Base-by-base conservation (phyloP, 371 early-diverging fungal genomes). In the Mortierella sp. region DNA sequence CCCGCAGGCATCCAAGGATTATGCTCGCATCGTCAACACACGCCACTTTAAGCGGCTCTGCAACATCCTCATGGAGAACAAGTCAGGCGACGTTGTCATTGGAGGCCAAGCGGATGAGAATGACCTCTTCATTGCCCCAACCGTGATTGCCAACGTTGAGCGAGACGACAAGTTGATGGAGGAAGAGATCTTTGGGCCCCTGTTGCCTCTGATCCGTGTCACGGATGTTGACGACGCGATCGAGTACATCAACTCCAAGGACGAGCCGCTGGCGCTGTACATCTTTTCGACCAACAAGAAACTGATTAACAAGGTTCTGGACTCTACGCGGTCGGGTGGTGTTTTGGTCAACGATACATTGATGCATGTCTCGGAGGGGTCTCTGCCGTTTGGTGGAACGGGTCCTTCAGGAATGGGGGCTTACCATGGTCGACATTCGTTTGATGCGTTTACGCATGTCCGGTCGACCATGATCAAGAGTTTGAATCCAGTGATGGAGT, bases 341-440 rank as follows among this genome's bases (percentile, higher is more conserved):
- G 94, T 92, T 4, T 76, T 89, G 34, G 89, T 96, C 77, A 98
- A 99, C 89, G 98, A 98, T 79, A 92, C 93, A 21, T 73, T 97
- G 77, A 88, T 96, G 86, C 93, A 94, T 76, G 89, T 90, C 76
- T 80, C 89, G 24, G 94, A 93, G 74, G 83, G 90, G 51, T 73
- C 84, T 28, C 76, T 96, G 16, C 98, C 98, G 44, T 98, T 98
- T 88, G 98, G 98, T 78, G 99, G 98, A n/a, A 92, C 94, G 6
- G 98, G 98, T 3, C 78, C 87, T 9, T 96, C 96, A 26, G 99
- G 99, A n/a, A 92, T 95, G 87, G 99, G 99, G 64, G 83, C 82
- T 21, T 98, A 98, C 86, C 96, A 96, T 74, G 98, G 98, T 44
- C 89, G 89, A 61, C 83, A 87, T 74, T 95, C 96, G 8, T 96